phyloP scores from a whole-genome alignment of 768 basidiomycete species.

The Tylopilus rubrobrunneus region DNA sequence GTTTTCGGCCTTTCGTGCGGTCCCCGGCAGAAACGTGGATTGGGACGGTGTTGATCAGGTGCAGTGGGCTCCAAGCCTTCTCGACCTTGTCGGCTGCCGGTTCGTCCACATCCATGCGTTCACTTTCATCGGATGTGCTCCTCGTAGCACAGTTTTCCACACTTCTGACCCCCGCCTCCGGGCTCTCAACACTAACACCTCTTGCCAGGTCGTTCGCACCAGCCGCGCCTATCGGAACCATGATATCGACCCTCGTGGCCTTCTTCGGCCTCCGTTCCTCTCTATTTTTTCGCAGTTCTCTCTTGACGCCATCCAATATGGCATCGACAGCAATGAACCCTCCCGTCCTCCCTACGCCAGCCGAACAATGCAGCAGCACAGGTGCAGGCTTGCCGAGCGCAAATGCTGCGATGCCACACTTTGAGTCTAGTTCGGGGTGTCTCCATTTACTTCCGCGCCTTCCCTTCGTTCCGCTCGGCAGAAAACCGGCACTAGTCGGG shows the following conservation, averaged over 20 bases:
- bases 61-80: slow-evolving; percentile 1
- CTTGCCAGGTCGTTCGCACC: background rate
- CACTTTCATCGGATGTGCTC: slow-evolving; percentile 3
- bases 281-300: slow-evolving; percentile 46
- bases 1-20: slow-evolving; percentile 16
- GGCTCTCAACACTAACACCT: slow-evolving; percentile 6
- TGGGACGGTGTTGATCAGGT: slow-evolving; percentile 21
- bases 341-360: slow-evolving; percentile 93
- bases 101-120: slow-evolving; percentile 29
- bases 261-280: slow-evolving; percentile 18
- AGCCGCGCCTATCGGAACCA: background rate
- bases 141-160: slow-evolving; percentile 2
- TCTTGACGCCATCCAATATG: slow-evolving; percentile 68
- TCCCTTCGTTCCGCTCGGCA: background rate
- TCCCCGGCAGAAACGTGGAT: slow-evolving; percentile 29
- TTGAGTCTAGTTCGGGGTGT: slow-evolving; percentile 44
- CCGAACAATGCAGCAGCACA: slow-evolving; percentile 84
- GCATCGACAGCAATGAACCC: slow-evolving; percentile 90
- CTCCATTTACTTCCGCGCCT: slow-evolving; percentile 26
- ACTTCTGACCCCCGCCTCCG: slow-evolving; percentile 4
- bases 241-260: background rate
- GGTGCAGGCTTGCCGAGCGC: slow-evolving; percentile 48
- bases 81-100: background rate
- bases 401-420: slow-evolving; percentile 53
- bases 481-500: slow-evolving; percentile 11